Evolutionary conservation across 106 monocot genomes (phyloP), one percentile per base, ranked within the genome.

Genomic region (Platanthera guangdongensis): DNA sequence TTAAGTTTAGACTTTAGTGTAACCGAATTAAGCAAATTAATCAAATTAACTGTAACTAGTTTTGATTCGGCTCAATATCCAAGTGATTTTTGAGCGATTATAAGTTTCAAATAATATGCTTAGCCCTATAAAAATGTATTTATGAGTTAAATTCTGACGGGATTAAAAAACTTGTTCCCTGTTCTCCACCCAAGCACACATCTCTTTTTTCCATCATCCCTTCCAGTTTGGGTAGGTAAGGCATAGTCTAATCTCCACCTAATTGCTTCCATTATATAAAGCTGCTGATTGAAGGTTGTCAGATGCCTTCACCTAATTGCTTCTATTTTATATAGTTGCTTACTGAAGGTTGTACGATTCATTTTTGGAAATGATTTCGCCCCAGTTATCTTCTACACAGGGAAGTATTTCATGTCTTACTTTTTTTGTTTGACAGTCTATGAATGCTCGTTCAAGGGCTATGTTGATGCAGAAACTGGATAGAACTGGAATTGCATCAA

Each of bases 391-490:
- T 39, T 39, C 39, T 39, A 39, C 3, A 39, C 62, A 10, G 28
- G 25, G 11, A 25, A 39, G 39, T 39, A 39, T 39, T 39, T 39
- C 39, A 39, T 30, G 9, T 65, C 12, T 65, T 65, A 10, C 25
- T 65, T 65, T 65, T 65, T 75, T 72, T 57, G n/a, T 70, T 39
- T 28, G 68, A 53, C 75, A 81, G 80, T 75, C 80, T 53, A 60
- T 81, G 51, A 81, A 81, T 81, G 80, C 80, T 68, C 75, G 75
- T 25, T 81, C 80, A 57, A 81, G 80, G 48, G 80, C 80, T 25
- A 53, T 81, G 21, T 67, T 81, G 46, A 81, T 81, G 80, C 80
- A 81, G 75, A 81, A 81, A 67, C 80, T 81, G 18, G 80, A 81
- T 70, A 52, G 80, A 54, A 81, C 80, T 21, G 80, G 80, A 81